These are phyloP conservation scores for Lipomyces yamadae DNA, from an alignment of 805 yeast species.

Conservation along the genomic window DNA sequence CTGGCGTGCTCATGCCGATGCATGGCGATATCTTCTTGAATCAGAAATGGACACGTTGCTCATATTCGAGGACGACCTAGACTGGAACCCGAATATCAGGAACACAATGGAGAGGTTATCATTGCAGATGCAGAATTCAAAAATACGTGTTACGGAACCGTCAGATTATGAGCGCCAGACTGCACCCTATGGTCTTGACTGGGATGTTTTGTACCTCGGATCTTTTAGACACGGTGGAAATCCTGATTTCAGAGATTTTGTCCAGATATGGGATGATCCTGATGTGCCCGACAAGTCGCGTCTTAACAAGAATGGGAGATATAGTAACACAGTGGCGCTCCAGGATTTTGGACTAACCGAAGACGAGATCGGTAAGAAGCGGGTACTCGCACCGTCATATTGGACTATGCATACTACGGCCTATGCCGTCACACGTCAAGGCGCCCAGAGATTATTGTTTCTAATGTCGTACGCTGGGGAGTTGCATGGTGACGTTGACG, in stretches of 20 bases:
- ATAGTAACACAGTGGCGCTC: constrained; percentile 2
- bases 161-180: constrained; percentile 22
- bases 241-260: constrained; percentile 15
- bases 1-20: constrained; percentile 31
- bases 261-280: constrained; percentile 19
- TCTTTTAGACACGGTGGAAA: constrained; percentile 21
- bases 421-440: constrained; percentile 28
- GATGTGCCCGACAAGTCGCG: constrained; percentile 3
- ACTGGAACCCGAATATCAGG: constrained; percentile 22
- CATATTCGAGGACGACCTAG: constrained; percentile 28
- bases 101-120: constrained; percentile 17
- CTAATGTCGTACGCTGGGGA: constrained; percentile 20
- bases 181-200: constrained; percentile 33
- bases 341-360: constrained; percentile 7
- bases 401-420: constrained; percentile 25
- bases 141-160: constrained; percentile 17
- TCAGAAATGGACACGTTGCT: constrained; percentile 25
- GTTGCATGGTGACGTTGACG: constrained; percentile 23
- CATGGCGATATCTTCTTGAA: constrained; percentile 25
- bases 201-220: constrained; percentile 29
- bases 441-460: constrained; percentile 28
- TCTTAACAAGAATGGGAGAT: too few relatives aligned
- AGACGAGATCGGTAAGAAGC: constrained; percentile 18
- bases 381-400: constrained; percentile 22
- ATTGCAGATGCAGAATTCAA: constrained; percentile 12